Base-by-base conservation (phyloP, 1,284 basidiomycete species). In the Rhizoctonia solani region DNA sequence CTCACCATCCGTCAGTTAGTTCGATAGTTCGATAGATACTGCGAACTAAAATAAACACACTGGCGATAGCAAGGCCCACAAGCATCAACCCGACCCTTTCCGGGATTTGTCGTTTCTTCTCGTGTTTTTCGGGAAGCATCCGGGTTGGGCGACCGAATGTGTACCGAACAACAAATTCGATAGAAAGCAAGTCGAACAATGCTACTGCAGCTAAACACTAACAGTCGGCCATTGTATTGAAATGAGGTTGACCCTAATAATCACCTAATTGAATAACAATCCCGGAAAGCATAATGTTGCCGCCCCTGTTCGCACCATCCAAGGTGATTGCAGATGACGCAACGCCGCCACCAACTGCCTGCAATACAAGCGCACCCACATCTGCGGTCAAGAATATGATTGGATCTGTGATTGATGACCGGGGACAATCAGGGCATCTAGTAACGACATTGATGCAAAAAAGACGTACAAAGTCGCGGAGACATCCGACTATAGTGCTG, bases 211-310 rank as follows among this genome's bases (percentile, higher is more conserved):
- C 53, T 54, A 23, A 19, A 25, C 3, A 3, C 13, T 14, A 5
- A 50, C 2, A 14, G 21, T 50, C n/a, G 29, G 47, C 29, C 3
- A 25, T 21, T 34, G n/a, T 47, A 44, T 23, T 47, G 58, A 9
- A 61, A 39, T 2, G 50, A 30, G 21, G 47, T 61, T 13, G 13
- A 47, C 13, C 11, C 11, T 34, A 11, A 25, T 3, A 74, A 79
- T 63, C 59, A 84, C 83, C 74, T 54, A 86, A 75, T 73, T 87
- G 85, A 69, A 85, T 79, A 32, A 79, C 75, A 68, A 87, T 86
- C 61, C 85, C 85, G 29, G 74, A 81, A 3, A 86, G 76, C 83
- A 86, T 85, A 72, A 87, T 77, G 59, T 81, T 75, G 1, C 76
- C 80, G 23, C 83, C 81, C 80, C 54, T 54, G 23, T 71, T 44